Evolutionary conservation across 2,329 filamentous ascomycete genomes (phyloP).

Genomic region (Kalaharituber pfeilii): DNA sequence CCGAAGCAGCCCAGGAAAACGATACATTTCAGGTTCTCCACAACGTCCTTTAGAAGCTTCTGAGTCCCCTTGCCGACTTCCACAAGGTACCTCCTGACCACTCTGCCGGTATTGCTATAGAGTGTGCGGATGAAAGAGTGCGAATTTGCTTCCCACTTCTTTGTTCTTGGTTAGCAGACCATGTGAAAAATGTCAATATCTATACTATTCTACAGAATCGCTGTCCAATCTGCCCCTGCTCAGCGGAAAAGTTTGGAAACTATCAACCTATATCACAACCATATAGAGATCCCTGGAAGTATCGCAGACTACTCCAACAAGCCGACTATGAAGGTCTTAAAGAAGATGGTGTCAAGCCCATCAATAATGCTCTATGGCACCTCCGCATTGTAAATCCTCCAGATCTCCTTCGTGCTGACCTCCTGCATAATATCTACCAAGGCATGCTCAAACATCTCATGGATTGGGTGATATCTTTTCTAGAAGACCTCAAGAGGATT

Average conservation of each 20-base stretch:
- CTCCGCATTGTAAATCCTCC: background rate
- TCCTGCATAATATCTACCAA: slow-evolving; percentile 2
- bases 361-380: slow-evolving; percentile 1
- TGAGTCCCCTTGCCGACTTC: background rate
- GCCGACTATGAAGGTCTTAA: background rate
- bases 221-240: background rate
- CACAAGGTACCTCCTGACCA: too few relatives aligned
- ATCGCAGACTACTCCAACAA: background rate
- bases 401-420: background rate
- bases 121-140: background rate
- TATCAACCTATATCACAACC: background rate
- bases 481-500: background rate
- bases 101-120: background rate
- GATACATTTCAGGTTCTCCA: background rate
- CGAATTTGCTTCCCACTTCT: background rate
- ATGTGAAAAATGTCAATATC: background rate
- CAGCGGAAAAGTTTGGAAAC: background rate
- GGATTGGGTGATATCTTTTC: slow-evolving; percentile 5
- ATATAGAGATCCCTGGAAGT: background rate
- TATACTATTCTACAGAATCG: background rate
- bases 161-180: slow-evolving; percentile 1
- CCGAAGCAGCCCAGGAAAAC: background rate
- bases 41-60: background rate
- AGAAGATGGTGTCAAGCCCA: background rate
- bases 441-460: slow-evolving; percentile 8